Evolutionary conservation across 73 alveolate genomes (phyloP), one percentile per base, ranked within the genome.

Genomic region (Uronychia setigera): DNA sequence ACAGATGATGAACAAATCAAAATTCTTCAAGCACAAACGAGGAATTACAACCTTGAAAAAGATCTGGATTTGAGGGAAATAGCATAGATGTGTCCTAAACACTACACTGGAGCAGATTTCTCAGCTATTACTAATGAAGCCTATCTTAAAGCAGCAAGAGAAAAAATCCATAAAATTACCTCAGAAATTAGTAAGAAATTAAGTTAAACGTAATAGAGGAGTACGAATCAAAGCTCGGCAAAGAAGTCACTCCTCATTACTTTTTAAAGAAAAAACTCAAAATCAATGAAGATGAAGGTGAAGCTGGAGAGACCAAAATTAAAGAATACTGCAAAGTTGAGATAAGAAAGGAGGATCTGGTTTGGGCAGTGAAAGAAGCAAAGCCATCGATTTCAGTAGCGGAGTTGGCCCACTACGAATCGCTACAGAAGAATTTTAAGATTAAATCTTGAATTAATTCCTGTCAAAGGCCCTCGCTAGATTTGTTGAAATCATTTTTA

Each of bases 21-120:
- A 35, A 93, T 95, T 0, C 76, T 95, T 25, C 31, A 91, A 77
- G 97, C 97, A 0, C 91, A 91, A 77, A 87, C 96, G 0, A 91
- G 96, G 74, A 88, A 93, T 74, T 86, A 80, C 29, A 79, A 74
- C 35, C 83, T 93, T 34, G 97, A 29, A 30, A 74, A 83, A 58
- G 86, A 82, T 76, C 88, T 86, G 29, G 88, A 95, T 67, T 83
- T 92, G 75, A 87, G 92, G 13, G 87, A 88, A n/a, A 60, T 95
- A 29, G 92, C 86, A 9, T 79, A 89, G 35, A 82, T 84, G 32
- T 89, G 92, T n/a, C 99, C 99, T 60, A 85, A 81, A 29, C 93
- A 92, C 84, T 91, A 91, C 77, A 88, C 99, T 0, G 99, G 99
- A 0, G 99, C 99, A 11, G 99, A 95, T 78, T 92, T 95, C 77